phyloP scores from a whole-genome alignment of 2,329 filamentous ascomycete genomes.

The Neofusicoccum kwambonambiense region DNA sequence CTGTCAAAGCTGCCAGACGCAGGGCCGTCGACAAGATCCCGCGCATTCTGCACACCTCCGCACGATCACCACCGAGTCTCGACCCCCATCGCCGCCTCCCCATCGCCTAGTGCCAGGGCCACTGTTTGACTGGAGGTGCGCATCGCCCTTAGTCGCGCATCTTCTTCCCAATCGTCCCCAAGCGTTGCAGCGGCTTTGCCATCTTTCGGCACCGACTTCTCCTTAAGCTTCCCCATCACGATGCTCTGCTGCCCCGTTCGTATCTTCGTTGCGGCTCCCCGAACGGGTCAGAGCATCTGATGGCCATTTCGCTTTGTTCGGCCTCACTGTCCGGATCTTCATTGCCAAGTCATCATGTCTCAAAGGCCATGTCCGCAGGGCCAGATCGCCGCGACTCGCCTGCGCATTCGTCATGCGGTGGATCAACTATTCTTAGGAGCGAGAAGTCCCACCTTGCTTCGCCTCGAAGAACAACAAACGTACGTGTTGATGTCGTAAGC shows the following conservation, averaged over 20 bases:
- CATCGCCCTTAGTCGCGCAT: background rate
- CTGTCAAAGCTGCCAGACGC: background rate
- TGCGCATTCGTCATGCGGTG: slow-evolving; percentile 9
- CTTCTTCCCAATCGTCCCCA: background rate
- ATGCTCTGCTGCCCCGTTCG: background rate
- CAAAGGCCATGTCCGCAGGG: background rate
- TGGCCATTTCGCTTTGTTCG: background rate
- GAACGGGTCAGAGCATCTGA: slow-evolving; percentile 1
- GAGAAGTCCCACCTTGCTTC: background rate
- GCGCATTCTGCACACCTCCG: background rate
- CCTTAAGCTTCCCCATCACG: slow-evolving; percentile 1
- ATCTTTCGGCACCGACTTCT: background rate
- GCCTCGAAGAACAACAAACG: background rate
- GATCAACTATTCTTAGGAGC: slow-evolving; percentile 10
- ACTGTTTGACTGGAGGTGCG: background rate
- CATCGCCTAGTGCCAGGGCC: background rate
- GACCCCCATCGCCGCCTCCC: background rate
- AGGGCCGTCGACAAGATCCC: background rate
- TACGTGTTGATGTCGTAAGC: slow-evolving; percentile 10
- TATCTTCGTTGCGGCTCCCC: slow-evolving; percentile 3
- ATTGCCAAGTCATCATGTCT: background rate
- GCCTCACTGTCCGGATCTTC: slow-evolving; percentile 4
- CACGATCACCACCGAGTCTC: background rate
- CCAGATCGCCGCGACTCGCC: slow-evolving; percentile 3
- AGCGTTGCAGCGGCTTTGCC: background rate